A percentile compares a stretch with the other conserved stretches of the same genome.
Evolutionary conservation across 176 grass and related monocot genomes (phyloP).

Genomic region (Musa itinerans): DNA sequence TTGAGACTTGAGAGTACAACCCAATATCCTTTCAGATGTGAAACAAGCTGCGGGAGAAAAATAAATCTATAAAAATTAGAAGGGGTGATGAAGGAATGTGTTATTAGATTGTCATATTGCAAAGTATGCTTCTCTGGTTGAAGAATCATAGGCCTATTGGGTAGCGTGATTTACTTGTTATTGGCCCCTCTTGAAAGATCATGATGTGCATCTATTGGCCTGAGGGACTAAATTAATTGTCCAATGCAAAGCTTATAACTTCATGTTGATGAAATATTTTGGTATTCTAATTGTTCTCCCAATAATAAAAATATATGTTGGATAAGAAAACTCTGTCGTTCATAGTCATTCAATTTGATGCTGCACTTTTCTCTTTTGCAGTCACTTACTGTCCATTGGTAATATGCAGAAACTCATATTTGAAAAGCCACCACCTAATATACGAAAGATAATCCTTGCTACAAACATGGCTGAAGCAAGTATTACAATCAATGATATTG

Average conservation of each 20-base stretch:
- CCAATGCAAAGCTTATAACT: not conserved
- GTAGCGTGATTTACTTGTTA: not conserved
- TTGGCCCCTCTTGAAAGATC: not conserved
- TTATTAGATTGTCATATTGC: no score
- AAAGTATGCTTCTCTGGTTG: no score
- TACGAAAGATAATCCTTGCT: conserved; percentile 86
- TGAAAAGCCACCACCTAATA: conserved; percentile 74
- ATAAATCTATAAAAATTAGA: no score
- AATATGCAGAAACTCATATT: conserved; percentile 75
- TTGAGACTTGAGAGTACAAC: not conserved
- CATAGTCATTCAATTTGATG: not conserved
- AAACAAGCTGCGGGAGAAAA: not conserved
- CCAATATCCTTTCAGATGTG: not conserved
- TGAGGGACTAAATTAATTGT: not conserved
- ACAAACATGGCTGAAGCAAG: conserved; percentile 99
- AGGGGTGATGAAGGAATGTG: not conserved
- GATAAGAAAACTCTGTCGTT: no score
- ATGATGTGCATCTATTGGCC: not conserved
- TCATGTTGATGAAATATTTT: no score
- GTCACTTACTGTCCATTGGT: not conserved
- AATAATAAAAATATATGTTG: no score
- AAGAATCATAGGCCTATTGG: not conserved
- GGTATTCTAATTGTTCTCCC: no score
- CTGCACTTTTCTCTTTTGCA: not conserved
- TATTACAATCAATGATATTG: conserved; percentile 98